Evolutionary conservation across 306 rosid species (phyloP), one percentile per base, ranked within the genome.

Genomic region (Begonia loranthoides): DNA sequence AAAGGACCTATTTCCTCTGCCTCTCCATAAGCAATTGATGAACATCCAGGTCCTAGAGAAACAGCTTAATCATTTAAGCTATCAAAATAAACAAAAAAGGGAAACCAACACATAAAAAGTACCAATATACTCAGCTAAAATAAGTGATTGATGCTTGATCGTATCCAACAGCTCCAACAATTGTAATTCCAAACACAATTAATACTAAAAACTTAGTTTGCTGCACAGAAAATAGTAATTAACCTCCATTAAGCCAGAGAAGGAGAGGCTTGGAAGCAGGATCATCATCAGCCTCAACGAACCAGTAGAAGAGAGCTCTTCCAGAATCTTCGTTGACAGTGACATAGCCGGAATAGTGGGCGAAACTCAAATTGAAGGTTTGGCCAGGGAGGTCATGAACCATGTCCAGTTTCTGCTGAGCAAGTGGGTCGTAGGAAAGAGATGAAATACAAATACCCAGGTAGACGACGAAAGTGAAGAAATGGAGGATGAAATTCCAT

Each of bases 1-100:
- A 89, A 82, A 19, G 97, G 95, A 10, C 97, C 95, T 59, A 84
- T 66, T 73, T 89, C 97, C 63, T 84, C 97, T 21, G 97, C 83
- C 63, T 77, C 76, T 2, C 97, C 95, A 22, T 12, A 84, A 58
- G 89, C 97, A 66, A 84, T 79, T 45, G 95, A 88, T 19, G 97
- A 88, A 66, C 97, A 88, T 39, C 97, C 97, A 61, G 97, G 97
- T 33, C 96, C 96, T 87, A 40, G 44, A 60, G 41, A 57, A 67
- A 15, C n/a, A 44, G 36, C 36, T 28, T 4, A 28, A 28, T 28
- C 22, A 4, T 28, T 28, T 28, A 28, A 3, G 6, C 36, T 28
- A 28, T 28, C 36, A 28, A 19, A 2, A 19, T 19, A 19, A 19
- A 19, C 22, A 19, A 19, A 19, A 19, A 19, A 19, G 22, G 22